Evolutionary conservation across 2,329 filamentous ascomycete genomes (phyloP), one percentile per base, ranked within the genome.

Genomic region (Esteya vermicola): DNA sequence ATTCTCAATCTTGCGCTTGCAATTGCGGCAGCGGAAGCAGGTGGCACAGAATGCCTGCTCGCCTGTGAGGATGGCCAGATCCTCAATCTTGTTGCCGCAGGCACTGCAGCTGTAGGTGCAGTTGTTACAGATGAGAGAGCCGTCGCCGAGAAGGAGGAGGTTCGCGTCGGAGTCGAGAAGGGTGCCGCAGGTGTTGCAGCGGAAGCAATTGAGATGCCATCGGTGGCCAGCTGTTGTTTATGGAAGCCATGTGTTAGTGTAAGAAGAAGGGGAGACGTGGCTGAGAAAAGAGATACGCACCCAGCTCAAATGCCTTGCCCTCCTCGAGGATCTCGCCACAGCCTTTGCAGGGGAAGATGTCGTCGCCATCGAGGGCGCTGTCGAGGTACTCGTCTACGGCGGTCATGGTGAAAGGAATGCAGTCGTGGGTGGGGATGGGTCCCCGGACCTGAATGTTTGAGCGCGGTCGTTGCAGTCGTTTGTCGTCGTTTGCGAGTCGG

Each of bases 141-240:
- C 91, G 64, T 98, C 91, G 57, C 91, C 91, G 47, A 98, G 83
- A 21, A 98, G 81, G 38, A 98, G 78, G 37, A 98, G 79, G 62
- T 96, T 96, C 52, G 91, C 91, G 57, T 98, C 89, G 46, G 91
- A 96, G 65, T 98, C 91, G 63, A 98, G 85, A 43, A 95, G 78
- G 45, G 88, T 95, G 54, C 78, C 77, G 68, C 89, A 98, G 41
- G 84, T 93, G 60, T 94, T 91, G 71, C 89, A 96, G 57, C 88
- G 82, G 65, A 98, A 98, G 68, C 91, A 98, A 65, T 95, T 84
- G 55, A 98, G 84, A 69, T 98, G 91, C 91, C 89, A 96, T 72
- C 89, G 76, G 60, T 93, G 91, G 47, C 88, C 88, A 58, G 89
- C 88, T 94, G 51, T 33, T 4, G 22, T 18, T 28, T n/a, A 5